These are phyloP conservation scores for Tuctoria greenei DNA, from an alignment of 176 grass and related monocot species.

Conservation along the genomic window DNA sequence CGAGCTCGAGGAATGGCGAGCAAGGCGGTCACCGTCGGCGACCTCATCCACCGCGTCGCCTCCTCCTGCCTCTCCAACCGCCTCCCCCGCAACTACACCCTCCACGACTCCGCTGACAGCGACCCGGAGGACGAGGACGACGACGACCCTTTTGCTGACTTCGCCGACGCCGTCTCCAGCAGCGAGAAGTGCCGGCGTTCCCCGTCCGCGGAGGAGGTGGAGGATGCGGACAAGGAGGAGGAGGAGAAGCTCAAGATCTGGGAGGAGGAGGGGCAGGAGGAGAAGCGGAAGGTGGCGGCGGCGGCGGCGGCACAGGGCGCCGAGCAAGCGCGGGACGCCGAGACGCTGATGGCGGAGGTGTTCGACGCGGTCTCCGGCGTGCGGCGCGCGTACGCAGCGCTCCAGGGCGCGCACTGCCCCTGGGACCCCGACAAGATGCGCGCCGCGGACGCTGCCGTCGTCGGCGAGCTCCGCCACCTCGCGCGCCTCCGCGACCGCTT, in stretches of 20 bases:
- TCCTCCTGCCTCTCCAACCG: slow-evolving; percentile 87
- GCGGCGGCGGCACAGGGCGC: too few relatives aligned
- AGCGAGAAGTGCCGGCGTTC: slow-evolving; percentile 32
- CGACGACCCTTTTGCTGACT: slow-evolving; percentile 44
- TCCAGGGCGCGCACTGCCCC: slow-evolving; percentile 83
- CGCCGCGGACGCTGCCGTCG: slow-evolving; percentile 63
- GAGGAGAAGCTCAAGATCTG: slow-evolving; percentile 79
- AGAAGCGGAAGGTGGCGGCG: slow-evolving; percentile 12
- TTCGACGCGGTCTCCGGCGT: slow-evolving; percentile 79
- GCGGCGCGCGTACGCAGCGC: slow-evolving; percentile 68
- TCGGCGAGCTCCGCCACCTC: slow-evolving; percentile 81
- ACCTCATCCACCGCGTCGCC: slow-evolving; percentile 87
- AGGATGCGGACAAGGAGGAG: slow-evolving; percentile 25
- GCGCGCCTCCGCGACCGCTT: slow-evolving; percentile 75
- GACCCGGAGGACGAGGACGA: slow-evolving; percentile 51
- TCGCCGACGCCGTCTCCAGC: slow-evolving; percentile 31
- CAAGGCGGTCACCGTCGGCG: slow-evolving; percentile 65
- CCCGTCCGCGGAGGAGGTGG: background rate
- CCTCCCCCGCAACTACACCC: slow-evolving; percentile 47
- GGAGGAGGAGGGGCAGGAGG: slow-evolving; percentile 62
- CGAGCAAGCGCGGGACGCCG: slow-evolving; percentile 47
- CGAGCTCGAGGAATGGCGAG: slow-evolving; percentile 36
- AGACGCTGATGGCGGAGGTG: slow-evolving; percentile 75
- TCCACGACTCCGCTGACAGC: slow-evolving; percentile 44
- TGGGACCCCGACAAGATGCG: slow-evolving; percentile 92